Conservation (phyloP, 345 rosid species). For the Lumnitzera racemosa region DNA sequence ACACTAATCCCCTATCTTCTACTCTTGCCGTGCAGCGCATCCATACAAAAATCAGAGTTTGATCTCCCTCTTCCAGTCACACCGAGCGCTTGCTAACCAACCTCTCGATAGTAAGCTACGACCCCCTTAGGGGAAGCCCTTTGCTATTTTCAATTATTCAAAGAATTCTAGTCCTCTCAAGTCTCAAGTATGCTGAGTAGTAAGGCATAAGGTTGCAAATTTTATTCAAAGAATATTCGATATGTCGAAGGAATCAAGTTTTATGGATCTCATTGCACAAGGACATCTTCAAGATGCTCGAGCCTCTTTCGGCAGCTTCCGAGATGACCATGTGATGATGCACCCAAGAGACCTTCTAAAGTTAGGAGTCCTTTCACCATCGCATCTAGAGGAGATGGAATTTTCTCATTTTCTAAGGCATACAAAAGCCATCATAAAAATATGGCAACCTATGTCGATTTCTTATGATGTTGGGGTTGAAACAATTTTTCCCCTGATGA, state of each 20-base stretch:
- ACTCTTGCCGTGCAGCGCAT: no score
- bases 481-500: conserved; percentile 65
- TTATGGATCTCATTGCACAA: conserved; percentile 85
- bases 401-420: conserved; percentile 83
- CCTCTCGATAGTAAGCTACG: no score
- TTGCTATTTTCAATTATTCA: no score
- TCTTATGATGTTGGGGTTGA: conserved; percentile 86
- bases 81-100: no score
- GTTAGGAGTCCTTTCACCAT: conserved; percentile 84
- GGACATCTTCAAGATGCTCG: conserved; percentile 82
- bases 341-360: conserved; percentile 88
- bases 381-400: conserved; percentile 98
- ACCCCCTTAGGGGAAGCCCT: no score
- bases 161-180: no score
- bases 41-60: no score
- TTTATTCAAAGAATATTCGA: no score
- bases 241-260: conserved; percentile 13
- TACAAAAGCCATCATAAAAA: conserved; percentile 80
- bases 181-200: no score
- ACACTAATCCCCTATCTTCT: no score
- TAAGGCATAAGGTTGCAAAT: no score
- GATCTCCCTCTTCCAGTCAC: no score
- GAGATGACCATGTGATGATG: conserved; percentile 79
- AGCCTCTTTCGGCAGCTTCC: conserved; percentile 62
- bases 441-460: conserved; percentile 73